Evolutionary conservation across 352 stramenopile genomes (phyloP), one percentile per base, ranked within the genome.

Genomic region (Pythium rishiriense): DNA sequence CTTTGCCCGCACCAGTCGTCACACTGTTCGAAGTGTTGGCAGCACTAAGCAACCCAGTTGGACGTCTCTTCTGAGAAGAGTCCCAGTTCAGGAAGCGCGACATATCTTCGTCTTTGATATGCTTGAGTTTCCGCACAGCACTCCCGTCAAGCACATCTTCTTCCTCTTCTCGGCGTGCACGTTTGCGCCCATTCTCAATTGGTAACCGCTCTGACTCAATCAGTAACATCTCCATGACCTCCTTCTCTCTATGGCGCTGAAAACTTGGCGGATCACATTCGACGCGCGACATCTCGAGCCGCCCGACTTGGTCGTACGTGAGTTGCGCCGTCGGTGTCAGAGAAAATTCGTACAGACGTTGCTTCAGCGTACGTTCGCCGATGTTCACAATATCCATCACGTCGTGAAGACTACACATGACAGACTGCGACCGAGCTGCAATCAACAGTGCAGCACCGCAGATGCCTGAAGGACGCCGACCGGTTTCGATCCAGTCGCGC

Each of bases 401-500:
- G 54, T 94, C 81, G 58, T 91, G 78, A 19, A 94, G 70, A 63
- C 72, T 93, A 63, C 90, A 94, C 68, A 85, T 93, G 39, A 98
- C 92, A 0, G 95, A 96, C 78, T 99, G 97, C 22, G 97, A 97
- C n/a, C 97, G 84, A 7, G 95, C 89, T 0, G 97, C 97, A 58
- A 99, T 98, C 19, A 99, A 78, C 11, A 99, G 78, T 22, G 97
- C 95, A 0, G 97, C 97, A 21, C 96, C 98, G 62, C 97, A 99
- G 55, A 99, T 98, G 24, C 98, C 98, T 12, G 97, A 97, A 0
- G 98, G 98, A 3, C 97, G 81, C 17, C 98, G 88, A 17, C 98
- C 98, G 3, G 94, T 97, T 46, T 99, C 93, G 60, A 99, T 99
- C 98, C 98, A 99, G 82, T 99, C 97, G 64, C 97, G 89, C 79